Evolutionary conservation across 2,329 filamentous ascomycete species (phyloP), one percentile per base, ranked within the genome.

Genomic region (Phoma sp.): DNA sequence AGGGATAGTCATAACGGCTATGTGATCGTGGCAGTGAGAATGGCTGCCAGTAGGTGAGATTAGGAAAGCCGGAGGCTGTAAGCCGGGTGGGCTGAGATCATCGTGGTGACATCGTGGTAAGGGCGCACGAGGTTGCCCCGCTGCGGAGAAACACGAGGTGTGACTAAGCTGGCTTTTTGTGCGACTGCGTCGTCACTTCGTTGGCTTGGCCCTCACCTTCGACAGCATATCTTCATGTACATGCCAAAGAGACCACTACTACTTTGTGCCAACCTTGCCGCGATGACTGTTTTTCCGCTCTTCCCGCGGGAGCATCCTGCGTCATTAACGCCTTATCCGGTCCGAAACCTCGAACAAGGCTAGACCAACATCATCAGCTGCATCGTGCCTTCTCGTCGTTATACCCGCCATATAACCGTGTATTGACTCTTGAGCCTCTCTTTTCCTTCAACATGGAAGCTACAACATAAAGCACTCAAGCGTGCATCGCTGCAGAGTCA

Each of bases 1-100:
- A 9, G 62, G 50, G n/a, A 38, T 44, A 8, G 58, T 53, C 67
- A 71, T 71, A 25, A 25, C 31, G 53, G 50, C 51, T 43, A 29
- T 39, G n/a, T 9, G 8, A 12, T 35, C 6, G 1, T 4, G 15
- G 32, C 9, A n/a, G 2, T 35, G 19, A 32, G 15, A 19, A 19
- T 9, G 46, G 31, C 17, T 12, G 40, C 38, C 13, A 19, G 32
- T 4, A 21, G 25, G 43, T 38, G 6, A 27, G 44, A 36, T 13
- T 12, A 2, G 25, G 22, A 39, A 44, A 39, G 21, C 21, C 6
- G 24, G 44, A 40, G 38, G 22, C 12, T n/a, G 38, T 25, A 15
- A 27, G 24, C 24, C 24, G 15, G 15, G 21, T 13, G 13, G 5
- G 19, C 15, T 3, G 24, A 10, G 10, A 4, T n/a, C 6, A 32